These are phyloP conservation scores for Sarocladium oryzae DNA, from an alignment of 2,329 filamentous ascomycete genomes.

Conservation along the genomic window DNA sequence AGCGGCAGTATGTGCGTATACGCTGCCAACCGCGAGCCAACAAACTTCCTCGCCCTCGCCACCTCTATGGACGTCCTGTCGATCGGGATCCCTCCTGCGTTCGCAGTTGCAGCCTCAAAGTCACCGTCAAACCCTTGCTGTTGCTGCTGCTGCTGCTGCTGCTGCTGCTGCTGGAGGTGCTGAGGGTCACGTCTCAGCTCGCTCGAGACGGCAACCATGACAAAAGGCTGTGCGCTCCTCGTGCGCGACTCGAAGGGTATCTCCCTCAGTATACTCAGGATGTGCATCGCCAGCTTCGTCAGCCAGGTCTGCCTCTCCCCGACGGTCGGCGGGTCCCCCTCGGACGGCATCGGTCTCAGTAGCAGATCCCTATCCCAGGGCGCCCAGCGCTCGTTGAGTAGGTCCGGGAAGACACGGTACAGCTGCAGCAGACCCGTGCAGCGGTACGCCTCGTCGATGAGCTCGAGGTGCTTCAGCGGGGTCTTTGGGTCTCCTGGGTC, in stretches of 20 bases:
- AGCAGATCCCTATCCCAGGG: conserved; percentile 13
- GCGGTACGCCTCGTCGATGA: conserved; percentile 16
- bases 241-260: conserved; percentile 14
- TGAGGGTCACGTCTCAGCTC: conserved; percentile 11
- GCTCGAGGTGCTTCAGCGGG: conserved; percentile 12
- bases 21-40: conserved; percentile 11
- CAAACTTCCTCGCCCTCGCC: conserved; percentile 11
- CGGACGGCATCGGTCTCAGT: neutral
- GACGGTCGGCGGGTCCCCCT: conserved; percentile 6
- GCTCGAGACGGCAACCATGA: conserved; percentile 14
- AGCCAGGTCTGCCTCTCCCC: conserved; percentile 15
- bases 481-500: conserved; percentile 15
- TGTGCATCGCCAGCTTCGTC: conserved; percentile 15
- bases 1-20: conserved; percentile 15
- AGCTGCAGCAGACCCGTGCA: conserved; percentile 15
- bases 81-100: neutral
- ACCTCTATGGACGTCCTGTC: conserved; percentile 13
- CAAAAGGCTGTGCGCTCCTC: conserved; percentile 11
- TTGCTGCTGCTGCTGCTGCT: neutral
- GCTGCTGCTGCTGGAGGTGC: neutral
- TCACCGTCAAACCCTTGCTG: neutral
- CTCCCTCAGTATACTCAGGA: conserved; percentile 11
- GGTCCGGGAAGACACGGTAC: conserved; percentile 18
- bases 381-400: conserved; percentile 15
- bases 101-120: neutral